A percentile compares a stretch with the other conserved stretches of the same genome.
These are phyloP conservation scores for Deinandra increscens DNA, from an alignment of 129 eudicot genomes.

Conservation along the genomic window DNA sequence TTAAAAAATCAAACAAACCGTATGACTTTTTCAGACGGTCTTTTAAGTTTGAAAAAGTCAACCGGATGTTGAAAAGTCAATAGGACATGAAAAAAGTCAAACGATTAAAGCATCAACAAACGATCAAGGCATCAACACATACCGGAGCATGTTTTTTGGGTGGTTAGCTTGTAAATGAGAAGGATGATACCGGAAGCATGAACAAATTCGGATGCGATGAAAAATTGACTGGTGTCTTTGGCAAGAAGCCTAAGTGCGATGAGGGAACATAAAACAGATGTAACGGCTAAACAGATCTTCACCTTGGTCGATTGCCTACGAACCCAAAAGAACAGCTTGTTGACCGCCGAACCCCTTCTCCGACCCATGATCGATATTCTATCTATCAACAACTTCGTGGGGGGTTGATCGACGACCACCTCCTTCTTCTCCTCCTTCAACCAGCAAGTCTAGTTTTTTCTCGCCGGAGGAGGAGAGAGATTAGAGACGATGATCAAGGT, in stretches of 20 bases:
- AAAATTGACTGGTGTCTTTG: conserved; percentile 54
- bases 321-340: conserved; percentile 68
- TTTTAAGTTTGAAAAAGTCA: no score
- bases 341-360: conserved; percentile 65
- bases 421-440: conserved; percentile 24
- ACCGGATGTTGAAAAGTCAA: no score
- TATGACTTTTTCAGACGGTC: no score
- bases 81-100: no score
- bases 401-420: conserved; percentile 13
- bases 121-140: neutral
- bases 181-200: conserved; percentile 76
- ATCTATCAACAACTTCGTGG: neutral
- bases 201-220: conserved; percentile 64
- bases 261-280: conserved; percentile 41
- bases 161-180: conserved; percentile 76
- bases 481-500: conserved; percentile 22
- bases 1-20: no score
- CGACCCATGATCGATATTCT: conserved; percentile 55
- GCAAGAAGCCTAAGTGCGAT: conserved; percentile 55
- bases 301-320: conserved; percentile 66
- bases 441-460: neutral
- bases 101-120: no score
- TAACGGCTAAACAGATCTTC: conserved; percentile 54
- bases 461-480: conserved; percentile 27
- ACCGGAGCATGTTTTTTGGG: conserved; percentile 82